phyloP scores from a whole-genome alignment of 441 rosid genomes.

The Flueggea neowawraea region DNA sequence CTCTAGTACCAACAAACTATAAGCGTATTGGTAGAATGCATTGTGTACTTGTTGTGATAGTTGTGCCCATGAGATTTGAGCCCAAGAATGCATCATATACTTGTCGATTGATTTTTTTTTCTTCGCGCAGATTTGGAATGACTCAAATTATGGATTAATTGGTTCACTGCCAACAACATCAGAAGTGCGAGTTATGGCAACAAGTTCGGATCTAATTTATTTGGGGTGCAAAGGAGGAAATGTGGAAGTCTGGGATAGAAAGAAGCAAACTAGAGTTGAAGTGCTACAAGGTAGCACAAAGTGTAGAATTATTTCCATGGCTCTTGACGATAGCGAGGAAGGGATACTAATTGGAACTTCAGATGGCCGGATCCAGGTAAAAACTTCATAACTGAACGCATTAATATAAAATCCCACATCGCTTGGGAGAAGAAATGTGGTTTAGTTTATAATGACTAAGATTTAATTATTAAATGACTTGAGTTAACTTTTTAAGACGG shows the following conservation, averaged over 20 bases:
- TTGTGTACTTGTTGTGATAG: too few species aligned
- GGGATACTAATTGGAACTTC: slow-evolving; percentile 59
- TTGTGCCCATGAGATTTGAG: too few species aligned
- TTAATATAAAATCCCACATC: too few species aligned
- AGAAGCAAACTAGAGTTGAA: slow-evolving; percentile 46
- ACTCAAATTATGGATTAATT: slow-evolving; percentile 38
- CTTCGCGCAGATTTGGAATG: slow-evolving; percentile 49
- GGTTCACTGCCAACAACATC: slow-evolving; percentile 40
- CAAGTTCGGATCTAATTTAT: slow-evolving; percentile 62
- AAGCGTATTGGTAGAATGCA: neutral
- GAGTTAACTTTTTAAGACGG: too few species aligned
- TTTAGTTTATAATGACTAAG: too few species aligned
- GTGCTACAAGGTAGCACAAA: slow-evolving; percentile 39
- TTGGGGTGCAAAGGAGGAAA: slow-evolving; percentile 66
- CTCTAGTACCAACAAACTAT: too few species aligned
- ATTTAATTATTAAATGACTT: too few species aligned
- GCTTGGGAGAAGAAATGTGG: too few species aligned
- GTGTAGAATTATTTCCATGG: slow-evolving; percentile 46
- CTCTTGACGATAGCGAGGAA: slow-evolving; percentile 52
- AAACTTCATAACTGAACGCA: neutral
- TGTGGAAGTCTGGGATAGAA: slow-evolving; percentile 65
- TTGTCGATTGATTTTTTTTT: neutral
- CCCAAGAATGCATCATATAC: too few species aligned
- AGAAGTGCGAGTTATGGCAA: slow-evolving; percentile 50
- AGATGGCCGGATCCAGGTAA: slow-evolving; percentile 67